phyloP scores from a whole-genome alignment of 2,329 filamentous ascomycete species.

The Penicillium nordicum region DNA sequence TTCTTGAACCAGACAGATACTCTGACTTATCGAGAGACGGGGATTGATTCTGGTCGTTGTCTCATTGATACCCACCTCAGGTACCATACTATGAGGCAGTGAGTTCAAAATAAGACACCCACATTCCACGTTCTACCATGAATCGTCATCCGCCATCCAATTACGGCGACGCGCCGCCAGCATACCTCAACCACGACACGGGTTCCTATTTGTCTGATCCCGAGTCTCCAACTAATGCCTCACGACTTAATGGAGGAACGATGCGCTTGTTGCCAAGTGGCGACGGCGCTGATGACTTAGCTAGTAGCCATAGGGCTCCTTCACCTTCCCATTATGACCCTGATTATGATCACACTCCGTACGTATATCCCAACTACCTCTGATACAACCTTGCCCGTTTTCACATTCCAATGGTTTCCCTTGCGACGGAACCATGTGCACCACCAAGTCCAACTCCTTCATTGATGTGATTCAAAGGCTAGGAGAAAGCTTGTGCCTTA shows the following conservation, averaged over 20 bases:
- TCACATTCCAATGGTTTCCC: slow-evolving; percentile 27
- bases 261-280: slow-evolving; percentile 46
- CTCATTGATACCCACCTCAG: background rate
- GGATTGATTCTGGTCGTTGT: background rate
- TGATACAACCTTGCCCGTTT: slow-evolving; percentile 13
- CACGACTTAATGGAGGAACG: slow-evolving; percentile 38
- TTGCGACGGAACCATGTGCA: slow-evolving; percentile 17
- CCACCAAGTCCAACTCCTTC: slow-evolving; percentile 4
- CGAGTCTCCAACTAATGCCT: slow-evolving; percentile 25
- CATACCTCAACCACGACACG: slow-evolving; percentile 36
- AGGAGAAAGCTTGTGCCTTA: background rate
- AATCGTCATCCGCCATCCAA: slow-evolving; percentile 31
- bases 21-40: slow-evolving; percentile 1
- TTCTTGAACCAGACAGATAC: slow-evolving; percentile 7
- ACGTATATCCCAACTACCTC: slow-evolving; percentile 29
- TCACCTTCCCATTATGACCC: slow-evolving; percentile 31
- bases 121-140: slow-evolving; percentile 22
- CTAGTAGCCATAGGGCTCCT: slow-evolving; percentile 24
- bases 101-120: slow-evolving; percentile 9
- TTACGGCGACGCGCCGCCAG: slow-evolving; percentile 45
- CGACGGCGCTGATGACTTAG: slow-evolving; percentile 34
- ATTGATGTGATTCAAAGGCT: slow-evolving; percentile 8
- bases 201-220: slow-evolving; percentile 30
- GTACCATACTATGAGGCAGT: slow-evolving; percentile 18
- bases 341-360: slow-evolving; percentile 34